Evolutionary conservation across 305 asterid genomes (phyloP).

Genomic region (Plantago lanceolata): DNA sequence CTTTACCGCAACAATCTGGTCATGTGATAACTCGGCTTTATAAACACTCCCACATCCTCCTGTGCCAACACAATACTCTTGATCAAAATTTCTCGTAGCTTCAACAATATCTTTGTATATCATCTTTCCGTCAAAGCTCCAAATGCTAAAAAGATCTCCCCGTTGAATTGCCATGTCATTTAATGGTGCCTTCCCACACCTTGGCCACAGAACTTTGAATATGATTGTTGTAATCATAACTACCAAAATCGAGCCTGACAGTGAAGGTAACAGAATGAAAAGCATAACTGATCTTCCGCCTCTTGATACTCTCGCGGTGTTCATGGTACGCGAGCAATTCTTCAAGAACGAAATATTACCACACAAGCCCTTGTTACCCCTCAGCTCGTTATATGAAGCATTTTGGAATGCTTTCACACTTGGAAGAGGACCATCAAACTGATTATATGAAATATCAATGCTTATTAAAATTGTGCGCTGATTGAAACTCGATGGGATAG

Average conservation of each 20-base stretch:
- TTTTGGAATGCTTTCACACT: constrained; percentile 25
- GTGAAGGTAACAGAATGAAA: background rate
- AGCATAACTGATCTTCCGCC: background rate
- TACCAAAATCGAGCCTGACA: constrained; percentile 15
- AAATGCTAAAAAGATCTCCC: constrained; percentile 17
- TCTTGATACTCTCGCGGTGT: background rate
- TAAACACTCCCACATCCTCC: constrained; percentile 39
- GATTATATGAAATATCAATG: constrained; percentile 34
- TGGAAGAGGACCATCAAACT: constrained; percentile 35
- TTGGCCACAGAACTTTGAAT: background rate
- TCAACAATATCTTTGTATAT: constrained; percentile 30
- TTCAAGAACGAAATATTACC: constrained; percentile 30
- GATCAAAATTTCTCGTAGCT: constrained; percentile 33
- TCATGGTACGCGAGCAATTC: constrained; percentile 13
- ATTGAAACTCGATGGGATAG: constrained; percentile 27
- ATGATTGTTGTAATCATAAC: background rate
- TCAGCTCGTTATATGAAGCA: constrained; percentile 27
- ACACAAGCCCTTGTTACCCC: constrained; percentile 32
- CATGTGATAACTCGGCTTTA: constrained; percentile 27
- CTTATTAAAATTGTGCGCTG: constrained; percentile 21
- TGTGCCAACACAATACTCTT: constrained; percentile 23
- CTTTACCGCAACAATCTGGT: constrained; percentile 34
- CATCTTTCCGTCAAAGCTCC: constrained; percentile 33
- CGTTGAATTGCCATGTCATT: background rate
- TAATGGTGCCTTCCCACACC: background rate